Base-by-base conservation (phyloP, 78 protist species). In the Dictyostelium purpureum region DNA sequence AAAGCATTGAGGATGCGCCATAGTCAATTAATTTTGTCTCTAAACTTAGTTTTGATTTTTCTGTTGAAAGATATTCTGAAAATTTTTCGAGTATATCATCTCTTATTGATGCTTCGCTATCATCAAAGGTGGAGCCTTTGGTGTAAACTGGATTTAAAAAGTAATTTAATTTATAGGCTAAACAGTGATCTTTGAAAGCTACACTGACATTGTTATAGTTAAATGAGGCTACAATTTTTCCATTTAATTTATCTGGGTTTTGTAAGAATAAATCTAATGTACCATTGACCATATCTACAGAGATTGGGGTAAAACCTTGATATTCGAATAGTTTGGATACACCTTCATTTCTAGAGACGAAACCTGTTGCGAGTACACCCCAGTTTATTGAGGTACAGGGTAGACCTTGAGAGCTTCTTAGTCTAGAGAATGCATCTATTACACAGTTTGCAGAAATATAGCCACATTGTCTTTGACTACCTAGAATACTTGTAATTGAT, bases 391-490 rank as follows among this genome's bases (percentile, higher is more conserved):
- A 33, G 2, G 87, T 57, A 18, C 90, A 77, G n/a, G 52, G 35
- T 2, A 81, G 54, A 12, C 95, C 96, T 1, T 19, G 14, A 0
- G 66, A 37, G 1, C 79, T 21, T 43, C 97, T 77, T 33, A 16
- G 24, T 43, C 21, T 45, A 49, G 95, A 63, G 28, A 93, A 43
- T 18, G 81, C 28, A 51, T 96, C 97, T 6, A 88, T 78, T 11
- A 88, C 82, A 21, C 80, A 76, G 90, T 96, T 96, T 54, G 96
- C 97, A 28, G 94, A 67, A 21, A 85, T 81, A 70, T 96, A 96
- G 38, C 75, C 52, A 31, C 87, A 28, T 76, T 93, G 97, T 40
- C 70, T 94, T 11, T 42, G 43, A 40, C 73, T 43, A 12, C 95
- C 96, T 4, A 77, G 40, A 4, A 89, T 43, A 3, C 77, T 38